These are phyloP conservation scores for Claviceps humidiphila DNA, from an alignment of 2,329 filamentous ascomycete genomes.

Conservation along the genomic window DNA sequence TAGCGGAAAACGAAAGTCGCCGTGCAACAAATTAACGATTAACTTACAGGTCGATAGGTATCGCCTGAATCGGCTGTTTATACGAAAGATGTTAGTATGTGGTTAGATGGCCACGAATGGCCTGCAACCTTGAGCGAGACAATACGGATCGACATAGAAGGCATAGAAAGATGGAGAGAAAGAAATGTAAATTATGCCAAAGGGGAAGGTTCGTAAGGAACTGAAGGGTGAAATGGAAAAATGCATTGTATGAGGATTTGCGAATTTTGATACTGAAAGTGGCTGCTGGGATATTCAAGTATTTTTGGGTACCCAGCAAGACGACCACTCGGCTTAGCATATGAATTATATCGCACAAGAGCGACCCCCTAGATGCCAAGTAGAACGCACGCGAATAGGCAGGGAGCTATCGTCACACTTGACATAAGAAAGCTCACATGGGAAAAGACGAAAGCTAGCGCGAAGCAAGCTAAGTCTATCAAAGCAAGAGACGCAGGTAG, in stretches of 20 bases:
- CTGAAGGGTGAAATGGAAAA: slow-evolving; percentile 6
- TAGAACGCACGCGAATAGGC: not conserved
- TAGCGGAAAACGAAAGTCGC: not conserved
- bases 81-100: slow-evolving; percentile 24
- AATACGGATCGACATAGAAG: not conserved
- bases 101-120: slow-evolving; percentile 7
- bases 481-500: not conserved
- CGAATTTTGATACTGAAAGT: not conserved
- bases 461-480: not conserved
- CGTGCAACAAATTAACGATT: not conserved
- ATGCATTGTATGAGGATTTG: slow-evolving; percentile 6
- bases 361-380: not conserved
- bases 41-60: slow-evolving; percentile 47
- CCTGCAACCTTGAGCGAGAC: not conserved
- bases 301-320: not conserved
- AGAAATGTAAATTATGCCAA: slow-evolving; percentile 13
- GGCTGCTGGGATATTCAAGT: not conserved
- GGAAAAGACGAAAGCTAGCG: not conserved
- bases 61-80: slow-evolving; percentile 45
- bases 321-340: not conserved
- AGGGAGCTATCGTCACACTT: not conserved
- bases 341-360: not conserved
- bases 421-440: not conserved
- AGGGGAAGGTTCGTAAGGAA: slow-evolving; percentile 1
- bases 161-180: slow-evolving; percentile 9